Percentiles rank a stretch among this genome's conserved stretches.
These are phyloP conservation scores for Penicillium sp. DNA, from an alignment of 2,329 filamentous ascomycete genomes.

Conservation along the genomic window DNA sequence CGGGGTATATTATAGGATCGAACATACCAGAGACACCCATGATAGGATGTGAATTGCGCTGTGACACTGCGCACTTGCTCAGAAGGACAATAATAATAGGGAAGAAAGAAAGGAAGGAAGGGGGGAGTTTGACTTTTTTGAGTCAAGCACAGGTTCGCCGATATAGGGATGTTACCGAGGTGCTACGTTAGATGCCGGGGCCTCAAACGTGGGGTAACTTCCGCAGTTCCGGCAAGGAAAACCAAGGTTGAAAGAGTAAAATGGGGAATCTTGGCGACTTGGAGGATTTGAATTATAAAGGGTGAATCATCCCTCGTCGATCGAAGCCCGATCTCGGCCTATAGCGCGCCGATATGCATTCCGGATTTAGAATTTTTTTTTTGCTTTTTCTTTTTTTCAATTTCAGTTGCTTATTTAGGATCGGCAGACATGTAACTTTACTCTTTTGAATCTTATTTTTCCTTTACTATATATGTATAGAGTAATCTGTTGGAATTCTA, in stretches of 20 bases:
- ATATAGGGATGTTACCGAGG: background rate
- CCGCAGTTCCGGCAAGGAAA: background rate
- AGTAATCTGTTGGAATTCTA: background rate
- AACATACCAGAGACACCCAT: conserved; percentile 20
- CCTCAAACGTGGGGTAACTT: background rate
- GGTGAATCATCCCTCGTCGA: background rate
- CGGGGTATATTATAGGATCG: background rate
- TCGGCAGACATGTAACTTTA: no score
- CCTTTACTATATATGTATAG: background rate
- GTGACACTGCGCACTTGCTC: background rate
- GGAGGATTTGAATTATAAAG: background rate
- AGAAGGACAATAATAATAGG: conserved; percentile 1
- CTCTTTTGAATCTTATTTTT: background rate
- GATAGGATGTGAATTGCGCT: background rate
- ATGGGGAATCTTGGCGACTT: background rate
- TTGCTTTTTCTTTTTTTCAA: no score
- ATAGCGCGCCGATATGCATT: background rate
- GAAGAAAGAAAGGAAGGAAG: background rate
- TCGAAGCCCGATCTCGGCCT: background rate
- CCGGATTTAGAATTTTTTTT: background rate
- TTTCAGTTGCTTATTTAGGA: background rate
- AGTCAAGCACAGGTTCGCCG: background rate
- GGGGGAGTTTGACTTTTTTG: background rate
- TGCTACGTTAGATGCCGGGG: background rate
- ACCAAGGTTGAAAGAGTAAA: background rate